Base-by-base conservation (phyloP, 257 asterid genomes). In the Phtheirospermum japonicum region DNA sequence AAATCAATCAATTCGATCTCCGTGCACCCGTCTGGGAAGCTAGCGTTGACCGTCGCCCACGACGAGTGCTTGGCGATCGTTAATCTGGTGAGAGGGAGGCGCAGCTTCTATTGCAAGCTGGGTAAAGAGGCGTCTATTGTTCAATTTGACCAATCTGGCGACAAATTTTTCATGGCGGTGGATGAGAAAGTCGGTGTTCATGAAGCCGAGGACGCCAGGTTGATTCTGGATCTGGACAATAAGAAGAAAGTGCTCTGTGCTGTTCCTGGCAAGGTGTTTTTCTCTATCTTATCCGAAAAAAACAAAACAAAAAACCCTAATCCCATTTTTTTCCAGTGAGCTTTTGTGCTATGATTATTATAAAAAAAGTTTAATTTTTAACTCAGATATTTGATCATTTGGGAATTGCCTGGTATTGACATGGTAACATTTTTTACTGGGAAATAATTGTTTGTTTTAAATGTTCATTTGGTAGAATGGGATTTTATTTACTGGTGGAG, bases 41-140 rank as follows among this genome's bases (percentile, higher is more conserved):
- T 92, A 18, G 95, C 93, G 13, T 67, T 92, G 71, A 71, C 91
- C 7, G 96, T 86, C 2, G 95, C 94, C n/a, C 84, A 87, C 48
- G 99, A 92, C 40, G 84, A 80, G 16, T 86, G 92, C 65, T 57
- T 92, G 80, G 96, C 96, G 34, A 83, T 92, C 88, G 84, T 89
- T 60, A 87, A 92, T 79, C 83, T 89, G 83, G 91, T 86, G 11
- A 75, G 97, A 43, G 97, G 99, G 11, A 78, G 89, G 71, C 68
- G 95, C 75, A 83, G 97, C 60, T 89, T 86, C 61, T 83, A 60
- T 64, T 89, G 94, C 65, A 85, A 79, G 73, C 56, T 92, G 74
- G 75, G 86, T 40, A 86, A 83, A 69, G 99, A 89, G 72, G 83
- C 97, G 14, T 77, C 88, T 0, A 70, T 83, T 9, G 89, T 89